Percentiles rank a stretch among this genome's conserved stretches.
Evolutionary conservation across 257 asterid species (phyloP).

Genomic region (Phtheirospermum japonicum): DNA sequence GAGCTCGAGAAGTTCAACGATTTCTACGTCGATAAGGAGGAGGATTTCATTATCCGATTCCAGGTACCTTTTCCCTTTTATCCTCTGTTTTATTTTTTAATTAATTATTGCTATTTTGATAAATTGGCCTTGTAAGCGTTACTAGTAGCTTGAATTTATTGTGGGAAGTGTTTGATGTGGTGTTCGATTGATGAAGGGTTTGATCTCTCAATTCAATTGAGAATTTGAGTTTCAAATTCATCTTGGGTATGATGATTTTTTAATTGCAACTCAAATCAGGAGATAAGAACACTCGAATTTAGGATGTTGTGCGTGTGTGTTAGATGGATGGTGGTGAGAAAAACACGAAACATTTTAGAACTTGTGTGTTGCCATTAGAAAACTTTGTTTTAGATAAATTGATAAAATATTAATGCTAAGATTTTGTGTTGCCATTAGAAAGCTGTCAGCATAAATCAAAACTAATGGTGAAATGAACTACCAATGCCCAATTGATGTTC

Average conservation of each 20-base stretch:
- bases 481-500: neutral
- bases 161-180: neutral
- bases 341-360: slow-evolving; percentile 13
- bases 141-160: neutral
- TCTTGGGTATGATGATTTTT: neutral
- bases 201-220: slow-evolving; percentile 12
- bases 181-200: neutral
- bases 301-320: neutral
- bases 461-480: neutral
- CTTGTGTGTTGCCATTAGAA: neutral
- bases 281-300: neutral
- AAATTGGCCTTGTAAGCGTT: neutral
- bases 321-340: slow-evolving; percentile 1
- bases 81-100: neutral
- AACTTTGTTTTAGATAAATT: neutral
- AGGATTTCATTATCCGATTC: slow-evolving; percentile 80
- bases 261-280: slow-evolving; percentile 5
- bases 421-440: slow-evolving; percentile 8
- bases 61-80: slow-evolving; percentile 46
- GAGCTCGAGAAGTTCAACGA: slow-evolving; percentile 91
- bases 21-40: slow-evolving; percentile 96
- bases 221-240: slow-evolving; percentile 19
- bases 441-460: neutral
- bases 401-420: neutral
- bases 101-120: too few relatives aligned